Evolutionary conservation across 805 yeast genomes (phyloP), one percentile per base, ranked within the genome.

Genomic region (Clavispora phyllophila): DNA sequence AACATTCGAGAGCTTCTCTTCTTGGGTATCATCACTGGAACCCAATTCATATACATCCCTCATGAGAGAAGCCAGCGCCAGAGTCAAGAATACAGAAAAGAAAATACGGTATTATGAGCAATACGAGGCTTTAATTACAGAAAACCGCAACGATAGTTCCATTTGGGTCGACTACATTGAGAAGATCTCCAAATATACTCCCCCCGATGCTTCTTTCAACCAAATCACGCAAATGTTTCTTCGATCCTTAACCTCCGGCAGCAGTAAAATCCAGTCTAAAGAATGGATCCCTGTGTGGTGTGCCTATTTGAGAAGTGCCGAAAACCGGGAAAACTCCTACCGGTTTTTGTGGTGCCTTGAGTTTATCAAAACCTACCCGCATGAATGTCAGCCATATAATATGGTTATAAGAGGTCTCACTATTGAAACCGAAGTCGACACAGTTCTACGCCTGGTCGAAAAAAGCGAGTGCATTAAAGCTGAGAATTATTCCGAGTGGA

Each of bases 1-100:
- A 0, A 68, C 79, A 0, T 70, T 62, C 49, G 54, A 61, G 9
- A 56, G 57, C 1, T 68, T 62, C 35, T 76, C 81, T 1, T 20
- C 55, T 0, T 72, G 75, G 41, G 60, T 76, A 2, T 59, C 78
- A 1, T 28, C 42, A 2, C 32, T 61, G 36, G 56, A 49, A 18
- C 40, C 56, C 0, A 50, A 36, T 0, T 37, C 60, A 3, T 76
- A 76, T 45, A 63, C 61, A 1, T 29, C 40, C 0, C 55, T 58
- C 18, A 67, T 79, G 72, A 41, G 49, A 6, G n/a, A 40, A 0
- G 76, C 75, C 0, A 63, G 62, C 35, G 57, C 55, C 22, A 40
- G 64, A 0, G 63, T 65, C 42, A 48, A 56, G 5, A 41, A 45
- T 12, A 65, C 76, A 0, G 61, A 58, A 32, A 51, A 50, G 24